These are phyloP conservation scores for Lipomyces yamanashiensis DNA, from an alignment of 805 yeast species.

Conservation along the genomic window DNA sequence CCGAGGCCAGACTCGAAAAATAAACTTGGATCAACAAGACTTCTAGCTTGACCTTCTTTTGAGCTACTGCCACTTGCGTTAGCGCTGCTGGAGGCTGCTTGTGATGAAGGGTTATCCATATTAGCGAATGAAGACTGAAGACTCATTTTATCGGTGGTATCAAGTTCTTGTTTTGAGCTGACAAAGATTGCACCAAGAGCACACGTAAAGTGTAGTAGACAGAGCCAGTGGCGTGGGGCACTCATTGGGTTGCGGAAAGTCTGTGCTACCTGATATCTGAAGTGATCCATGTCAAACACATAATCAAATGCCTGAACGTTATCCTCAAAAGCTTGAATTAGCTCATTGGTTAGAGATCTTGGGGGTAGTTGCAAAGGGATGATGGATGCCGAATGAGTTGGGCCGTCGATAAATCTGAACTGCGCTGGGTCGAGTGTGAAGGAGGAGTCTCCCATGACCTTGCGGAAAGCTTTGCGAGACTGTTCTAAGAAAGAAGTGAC, in stretches of 20 bases:
- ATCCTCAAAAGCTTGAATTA: conserved; percentile 46
- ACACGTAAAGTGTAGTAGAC: conserved; percentile 49
- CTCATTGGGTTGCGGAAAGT: conserved; percentile 46
- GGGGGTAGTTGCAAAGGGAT: conserved; percentile 44
- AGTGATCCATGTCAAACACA: conserved; percentile 47
- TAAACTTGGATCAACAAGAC: conserved; percentile 40
- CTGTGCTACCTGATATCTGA: conserved; percentile 43
- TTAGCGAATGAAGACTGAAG: conserved; percentile 19
- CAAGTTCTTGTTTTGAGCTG: conserved; percentile 40
- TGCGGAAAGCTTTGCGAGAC: conserved; percentile 48
- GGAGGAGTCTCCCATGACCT: conserved; percentile 44
- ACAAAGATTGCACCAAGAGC: conserved; percentile 52
- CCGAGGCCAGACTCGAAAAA: conserved; percentile 49
- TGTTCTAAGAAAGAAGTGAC: conserved; percentile 51
- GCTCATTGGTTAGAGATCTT: conserved; percentile 42
- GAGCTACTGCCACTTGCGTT: not conserved
- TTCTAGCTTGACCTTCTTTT: conserved; percentile 7
- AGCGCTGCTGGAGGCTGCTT: conserved; percentile 3
- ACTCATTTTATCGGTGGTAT: conserved; percentile 40
- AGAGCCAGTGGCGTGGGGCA: conserved; percentile 42
- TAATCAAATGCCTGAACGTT: conserved; percentile 51
- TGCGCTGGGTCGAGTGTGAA: conserved; percentile 50
- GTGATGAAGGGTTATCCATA: conserved; percentile 1
- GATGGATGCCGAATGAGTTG: conserved; percentile 40
- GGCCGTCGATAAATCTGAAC: conserved; percentile 48